Conservation (phyloP, 345 rosid species). For the Limnanthes douglasii region DNA sequence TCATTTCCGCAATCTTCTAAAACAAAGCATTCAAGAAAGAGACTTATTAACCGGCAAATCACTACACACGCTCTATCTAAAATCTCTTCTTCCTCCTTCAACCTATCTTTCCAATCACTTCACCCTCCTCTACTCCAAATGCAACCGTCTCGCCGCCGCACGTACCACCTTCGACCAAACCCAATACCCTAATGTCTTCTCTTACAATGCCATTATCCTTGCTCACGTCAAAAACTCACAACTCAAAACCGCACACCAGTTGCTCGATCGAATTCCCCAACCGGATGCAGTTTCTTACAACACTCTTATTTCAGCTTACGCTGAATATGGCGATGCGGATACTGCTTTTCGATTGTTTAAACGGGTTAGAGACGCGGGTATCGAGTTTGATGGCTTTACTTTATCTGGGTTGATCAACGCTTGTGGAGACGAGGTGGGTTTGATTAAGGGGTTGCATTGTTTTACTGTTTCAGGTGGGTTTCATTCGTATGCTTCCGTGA, state of each 20-base stretch:
- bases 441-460: constrained; percentile 56
- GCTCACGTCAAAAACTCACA: constrained; percentile 36
- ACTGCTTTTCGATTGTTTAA: constrained; percentile 32
- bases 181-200: constrained; percentile 48
- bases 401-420: constrained; percentile 63
- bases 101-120: constrained; percentile 85
- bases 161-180: constrained; percentile 28
- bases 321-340: constrained; percentile 32
- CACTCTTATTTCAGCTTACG: constrained; percentile 62
- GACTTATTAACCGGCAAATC: constrained; percentile 48
- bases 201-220: constrained; percentile 52
- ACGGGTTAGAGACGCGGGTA: constrained; percentile 34
- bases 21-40: constrained; percentile 30
- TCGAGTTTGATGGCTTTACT: constrained; percentile 63
- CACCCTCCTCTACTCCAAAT: constrained; percentile 77
- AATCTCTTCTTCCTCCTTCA: constrained; percentile 45
- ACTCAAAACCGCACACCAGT: constrained; percentile 25
- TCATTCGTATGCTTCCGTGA: constrained; percentile 56
- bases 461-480: constrained; percentile 42
- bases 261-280: constrained; percentile 76
- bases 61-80: constrained; percentile 60
- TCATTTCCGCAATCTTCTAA: constrained; percentile 35
- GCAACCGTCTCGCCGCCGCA: constrained; percentile 40
- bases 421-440: constrained; percentile 21
- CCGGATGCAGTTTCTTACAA: constrained; percentile 73